Percentiles rank a stretch among this genome's conserved stretches.
Evolutionary conservation across 2,329 filamentous ascomycete genomes (phyloP).

Genomic region (Fusarium foetens): DNA sequence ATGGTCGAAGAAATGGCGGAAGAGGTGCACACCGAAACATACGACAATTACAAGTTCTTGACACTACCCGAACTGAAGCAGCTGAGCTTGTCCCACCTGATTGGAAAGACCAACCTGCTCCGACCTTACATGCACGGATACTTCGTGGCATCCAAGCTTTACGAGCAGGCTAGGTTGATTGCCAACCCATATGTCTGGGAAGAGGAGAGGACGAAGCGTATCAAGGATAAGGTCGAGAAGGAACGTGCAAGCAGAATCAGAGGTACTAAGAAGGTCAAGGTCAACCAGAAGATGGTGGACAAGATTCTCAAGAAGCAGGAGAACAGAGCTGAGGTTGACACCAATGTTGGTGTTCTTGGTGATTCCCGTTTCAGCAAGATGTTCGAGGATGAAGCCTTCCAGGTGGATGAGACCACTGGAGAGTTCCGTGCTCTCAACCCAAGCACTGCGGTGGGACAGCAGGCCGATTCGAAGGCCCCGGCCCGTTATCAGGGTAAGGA

Average conservation of each 20-base stretch:
- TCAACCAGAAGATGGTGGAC: slow-evolving; percentile 85
- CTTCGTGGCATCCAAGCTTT: slow-evolving; percentile 94
- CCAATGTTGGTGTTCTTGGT: slow-evolving; percentile 74
- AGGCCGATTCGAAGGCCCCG: slow-evolving; percentile 49
- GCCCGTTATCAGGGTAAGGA: slow-evolving; percentile 53
- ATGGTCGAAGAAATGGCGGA: slow-evolving; percentile 99
- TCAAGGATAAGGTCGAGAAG: slow-evolving; percentile 96
- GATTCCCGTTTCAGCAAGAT: slow-evolving; percentile 89
- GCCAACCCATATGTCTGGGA: slow-evolving; percentile 94
- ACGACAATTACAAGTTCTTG: slow-evolving; percentile 99
- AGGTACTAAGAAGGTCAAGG: slow-evolving; percentile 96
- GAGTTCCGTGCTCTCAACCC: slow-evolving; percentile 93
- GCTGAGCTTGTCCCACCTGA: slow-evolving; percentile 86
- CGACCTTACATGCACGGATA: slow-evolving; percentile 99
- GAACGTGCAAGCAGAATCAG: slow-evolving; percentile 95
- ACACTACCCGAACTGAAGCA: slow-evolving; percentile 86
- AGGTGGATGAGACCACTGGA: slow-evolving; percentile 86
- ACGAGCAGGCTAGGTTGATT: slow-evolving; percentile 93
- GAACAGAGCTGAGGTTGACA: slow-evolving; percentile 66
- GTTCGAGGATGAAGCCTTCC: slow-evolving; percentile 94
- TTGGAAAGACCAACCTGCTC: slow-evolving; percentile 89
- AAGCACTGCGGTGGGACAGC: slow-evolving; percentile 70
- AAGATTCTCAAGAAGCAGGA: slow-evolving; percentile 75
- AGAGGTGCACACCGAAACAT: slow-evolving; percentile 79
- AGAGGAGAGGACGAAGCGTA: slow-evolving; percentile 87